Evolutionary conservation across 306 rosid species (phyloP).

Genomic region (Vachellia pachyceras): DNA sequence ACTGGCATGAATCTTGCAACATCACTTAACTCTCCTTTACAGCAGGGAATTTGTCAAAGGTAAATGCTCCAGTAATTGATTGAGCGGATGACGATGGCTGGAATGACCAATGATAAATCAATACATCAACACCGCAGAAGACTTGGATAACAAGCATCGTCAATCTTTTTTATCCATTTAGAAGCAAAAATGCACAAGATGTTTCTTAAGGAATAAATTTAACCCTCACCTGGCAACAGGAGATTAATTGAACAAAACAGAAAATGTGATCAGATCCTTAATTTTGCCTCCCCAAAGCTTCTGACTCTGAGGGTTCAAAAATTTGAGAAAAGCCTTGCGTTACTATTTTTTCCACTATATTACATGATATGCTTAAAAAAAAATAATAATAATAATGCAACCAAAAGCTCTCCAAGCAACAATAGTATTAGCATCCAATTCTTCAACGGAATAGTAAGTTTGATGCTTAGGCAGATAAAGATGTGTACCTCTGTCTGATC

Average conservation of each 20-base stretch:
- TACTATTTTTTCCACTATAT: conserved; percentile 7
- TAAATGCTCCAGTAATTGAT: conserved; percentile 21
- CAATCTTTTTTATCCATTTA: conserved; percentile 8
- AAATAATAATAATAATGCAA: conserved; percentile 4
- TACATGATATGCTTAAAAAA: not conserved
- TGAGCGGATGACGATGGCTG: not conserved
- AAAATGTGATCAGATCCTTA: conserved; percentile 48
- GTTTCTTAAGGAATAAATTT: conserved; percentile 10
- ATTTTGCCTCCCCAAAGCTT: conserved; percentile 49
- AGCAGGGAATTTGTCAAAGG: conserved; percentile 13
- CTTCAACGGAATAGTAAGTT: conserved; percentile 25
- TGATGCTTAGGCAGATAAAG: conserved; percentile 19
- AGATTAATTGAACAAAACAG: conserved; percentile 33
- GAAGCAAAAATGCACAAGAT: conserved; percentile 18
- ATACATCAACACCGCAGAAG: conserved; percentile 13
- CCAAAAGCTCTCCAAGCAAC: not conserved
- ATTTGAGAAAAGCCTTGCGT: conserved; percentile 3
- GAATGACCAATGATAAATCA: conserved; percentile 20
- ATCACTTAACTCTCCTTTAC: conserved; percentile 20
- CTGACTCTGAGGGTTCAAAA: conserved; percentile 53
- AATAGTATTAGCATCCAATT: conserved; percentile 14
- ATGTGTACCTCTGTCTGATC: conserved; percentile 69
- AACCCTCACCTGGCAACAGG: conserved; percentile 46
- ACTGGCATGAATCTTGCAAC: conserved; percentile 17
- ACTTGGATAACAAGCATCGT: conserved; percentile 16